Percentiles rank a stretch among this genome's conserved stretches.
Evolutionary conservation across 2,329 filamentous ascomycete species (phyloP).

Genomic region (Fusarium mangiferae): DNA sequence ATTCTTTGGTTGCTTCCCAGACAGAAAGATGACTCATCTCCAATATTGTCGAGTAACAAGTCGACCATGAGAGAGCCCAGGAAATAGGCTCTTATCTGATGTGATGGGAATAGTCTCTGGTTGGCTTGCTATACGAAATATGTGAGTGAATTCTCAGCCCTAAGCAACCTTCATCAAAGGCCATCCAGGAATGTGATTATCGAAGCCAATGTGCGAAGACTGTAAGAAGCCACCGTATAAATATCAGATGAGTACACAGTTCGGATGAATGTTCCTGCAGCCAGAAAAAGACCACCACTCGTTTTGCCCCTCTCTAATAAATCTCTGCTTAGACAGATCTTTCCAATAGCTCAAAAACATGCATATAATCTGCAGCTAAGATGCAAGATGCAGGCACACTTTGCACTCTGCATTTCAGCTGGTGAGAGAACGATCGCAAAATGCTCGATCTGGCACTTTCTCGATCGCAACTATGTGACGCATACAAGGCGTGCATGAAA

Average conservation of each 20-base stretch:
- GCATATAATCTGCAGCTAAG: slow-evolving; percentile 7
- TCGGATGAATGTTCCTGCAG: not conserved
- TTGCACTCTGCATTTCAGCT: slow-evolving; percentile 5
- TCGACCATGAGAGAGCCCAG: not conserved
- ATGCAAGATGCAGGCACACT: slow-evolving; percentile 16
- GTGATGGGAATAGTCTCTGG: not conserved
- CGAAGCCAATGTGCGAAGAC: not conserved
- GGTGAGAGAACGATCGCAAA: not conserved
- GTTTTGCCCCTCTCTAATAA: not conserved
- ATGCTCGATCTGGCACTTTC: not conserved
- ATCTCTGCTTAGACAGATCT: not conserved
- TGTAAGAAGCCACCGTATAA: not conserved
- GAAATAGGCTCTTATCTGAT: not conserved
- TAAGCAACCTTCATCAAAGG: not conserved
- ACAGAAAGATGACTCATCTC: not conserved
- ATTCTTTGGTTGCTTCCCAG: not conserved
- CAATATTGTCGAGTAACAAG: not conserved
- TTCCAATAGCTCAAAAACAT: slow-evolving; percentile 2
- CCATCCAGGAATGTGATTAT: not conserved
- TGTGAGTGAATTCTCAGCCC: not conserved
- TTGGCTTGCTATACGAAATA: not conserved
- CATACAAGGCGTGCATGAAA: slow-evolving; percentile 1
- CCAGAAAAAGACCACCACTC: not conserved
- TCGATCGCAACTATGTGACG: slow-evolving; percentile 15
- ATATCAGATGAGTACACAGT: not conserved